Percentiles rank a stretch among this genome's conserved stretches.
Evolutionary conservation across 805 yeast genomes (phyloP).

Genomic region (Wickerhamiella hasegawae): DNA sequence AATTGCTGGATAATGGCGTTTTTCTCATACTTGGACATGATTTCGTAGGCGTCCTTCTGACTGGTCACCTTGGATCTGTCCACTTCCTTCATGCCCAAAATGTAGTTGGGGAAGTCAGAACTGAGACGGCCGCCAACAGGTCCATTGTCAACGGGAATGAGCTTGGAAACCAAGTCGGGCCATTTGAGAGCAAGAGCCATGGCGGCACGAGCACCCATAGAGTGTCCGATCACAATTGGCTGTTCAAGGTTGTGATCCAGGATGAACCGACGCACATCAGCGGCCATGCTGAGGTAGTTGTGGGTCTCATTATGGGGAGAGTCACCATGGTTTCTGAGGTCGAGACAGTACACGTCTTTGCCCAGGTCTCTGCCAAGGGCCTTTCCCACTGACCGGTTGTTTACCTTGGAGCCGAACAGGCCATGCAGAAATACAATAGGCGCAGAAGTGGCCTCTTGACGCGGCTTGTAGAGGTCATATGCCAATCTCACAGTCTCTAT

Average conservation of each 20-base stretch:
- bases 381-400: constrained; percentile 66
- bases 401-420: constrained; percentile 68
- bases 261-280: constrained; percentile 70
- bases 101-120: constrained; percentile 50
- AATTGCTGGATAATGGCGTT: constrained; percentile 54
- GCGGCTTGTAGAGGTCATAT: constrained; percentile 15
- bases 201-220: constrained; percentile 77
- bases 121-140: constrained; percentile 53
- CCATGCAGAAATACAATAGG: constrained; percentile 82
- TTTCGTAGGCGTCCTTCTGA: constrained; percentile 51
- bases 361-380: constrained; percentile 22
- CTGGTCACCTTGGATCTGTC: constrained; percentile 30
- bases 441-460: background rate
- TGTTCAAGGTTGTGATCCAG: constrained; percentile 25
- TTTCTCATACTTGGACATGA: constrained; percentile 46
- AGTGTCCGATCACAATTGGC: constrained; percentile 26
- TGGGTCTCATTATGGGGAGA: constrained; percentile 63
- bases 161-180: constrained; percentile 44
- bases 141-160: constrained; percentile 78
- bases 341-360: constrained; percentile 28
- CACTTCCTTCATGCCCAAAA: constrained; percentile 44
- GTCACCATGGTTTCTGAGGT: constrained; percentile 83
- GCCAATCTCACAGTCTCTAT: constrained; percentile 13
- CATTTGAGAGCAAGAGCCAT: constrained; percentile 65
- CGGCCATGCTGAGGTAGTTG: constrained; percentile 67